Base-by-base conservation (phyloP, 2,329 filamentous ascomycete genomes). In the Fusarium redolens region DNA sequence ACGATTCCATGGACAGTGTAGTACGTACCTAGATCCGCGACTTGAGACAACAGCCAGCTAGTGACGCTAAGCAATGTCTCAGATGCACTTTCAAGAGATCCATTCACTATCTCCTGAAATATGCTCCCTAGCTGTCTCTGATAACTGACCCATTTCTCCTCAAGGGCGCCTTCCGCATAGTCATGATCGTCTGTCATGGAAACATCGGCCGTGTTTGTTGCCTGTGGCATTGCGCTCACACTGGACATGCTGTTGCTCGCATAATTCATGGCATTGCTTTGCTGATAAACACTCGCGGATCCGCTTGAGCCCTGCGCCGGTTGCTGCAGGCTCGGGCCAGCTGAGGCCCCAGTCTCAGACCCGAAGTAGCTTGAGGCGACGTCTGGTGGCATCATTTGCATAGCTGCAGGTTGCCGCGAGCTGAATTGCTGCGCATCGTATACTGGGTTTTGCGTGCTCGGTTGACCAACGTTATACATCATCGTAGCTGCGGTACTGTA, bases 341-440 rank as follows among this genome's bases (percentile, higher is more conserved):
- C 87, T 66, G 91, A 86, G 72, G 88, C 76, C 40, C 77, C 77
- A 52, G 78, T 61, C 58, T 82, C 81, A 22, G 82, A 78, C 60
- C 72, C 76, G 83, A 94, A 95, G 86, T 96, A 97, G 79, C 92
- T 92, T 84, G 92, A 87, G 79, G 92, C 75, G 54, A 82, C 80
- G 56, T 83, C 81, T 11, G 79, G 79, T 43, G 80, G 73, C 81
- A 90, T 86, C 84, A 94, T 93, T 81, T 94, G 92, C 84, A 96
- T 89, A 69, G 89, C 90, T 86, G 92, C 90, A 83, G 92, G 89
- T 80, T 94, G 93, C 85, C 92, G 91, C 76, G 91, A 86, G 79
- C 91, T 88, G 85, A 94, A 97, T 79, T 92, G 92, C 80, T 91
- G 90, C 79, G 90, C 85, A 82, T 96, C 93, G 85, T 97, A 97